phyloP scores from a whole-genome alignment of 352 stramenopile species.

The Globisporangium spinosum region DNA sequence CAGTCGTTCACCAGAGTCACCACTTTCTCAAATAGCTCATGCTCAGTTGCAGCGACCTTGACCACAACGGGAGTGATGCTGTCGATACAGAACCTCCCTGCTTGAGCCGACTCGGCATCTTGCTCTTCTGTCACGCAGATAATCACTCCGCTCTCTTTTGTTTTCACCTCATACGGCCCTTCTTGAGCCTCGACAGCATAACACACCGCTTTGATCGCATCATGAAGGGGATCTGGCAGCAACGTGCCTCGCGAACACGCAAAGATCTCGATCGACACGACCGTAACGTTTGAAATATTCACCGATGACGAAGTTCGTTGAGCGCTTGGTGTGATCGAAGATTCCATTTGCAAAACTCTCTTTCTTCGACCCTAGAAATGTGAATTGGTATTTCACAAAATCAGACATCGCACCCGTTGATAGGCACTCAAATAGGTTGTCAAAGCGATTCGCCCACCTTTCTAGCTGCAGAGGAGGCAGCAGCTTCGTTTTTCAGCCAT shows the following conservation, averaged over 20 bases:
- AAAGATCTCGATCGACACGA: constrained; percentile 79
- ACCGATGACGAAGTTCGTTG: constrained; percentile 20
- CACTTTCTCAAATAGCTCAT: constrained; percentile 50
- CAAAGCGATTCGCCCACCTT: constrained; percentile 21
- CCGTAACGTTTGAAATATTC: constrained; percentile 65
- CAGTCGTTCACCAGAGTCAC: constrained; percentile 53
- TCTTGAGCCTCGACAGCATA: constrained; percentile 76
- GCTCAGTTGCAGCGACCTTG: constrained; percentile 39
- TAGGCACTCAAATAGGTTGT: background rate
- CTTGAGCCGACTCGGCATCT: constrained; percentile 14
- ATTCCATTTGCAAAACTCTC: background rate
- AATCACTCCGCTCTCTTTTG: constrained; percentile 49
- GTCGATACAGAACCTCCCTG: constrained; percentile 34
- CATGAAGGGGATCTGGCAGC: constrained; percentile 64
- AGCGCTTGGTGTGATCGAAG: constrained; percentile 5
- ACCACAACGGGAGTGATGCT: constrained; percentile 23
- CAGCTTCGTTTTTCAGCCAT: constrained; percentile 31
- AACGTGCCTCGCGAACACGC: constrained; percentile 49
- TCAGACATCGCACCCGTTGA: background rate
- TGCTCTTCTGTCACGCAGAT: constrained; percentile 26
- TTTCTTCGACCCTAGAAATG: constrained; percentile 8
- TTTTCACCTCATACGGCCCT: constrained; percentile 44
- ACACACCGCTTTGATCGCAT: constrained; percentile 60
- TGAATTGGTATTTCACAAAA: background rate
- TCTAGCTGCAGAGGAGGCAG: background rate